phyloP scores from a whole-genome alignment of 768 basidiomycete species.

The Vararia minispora region DNA sequence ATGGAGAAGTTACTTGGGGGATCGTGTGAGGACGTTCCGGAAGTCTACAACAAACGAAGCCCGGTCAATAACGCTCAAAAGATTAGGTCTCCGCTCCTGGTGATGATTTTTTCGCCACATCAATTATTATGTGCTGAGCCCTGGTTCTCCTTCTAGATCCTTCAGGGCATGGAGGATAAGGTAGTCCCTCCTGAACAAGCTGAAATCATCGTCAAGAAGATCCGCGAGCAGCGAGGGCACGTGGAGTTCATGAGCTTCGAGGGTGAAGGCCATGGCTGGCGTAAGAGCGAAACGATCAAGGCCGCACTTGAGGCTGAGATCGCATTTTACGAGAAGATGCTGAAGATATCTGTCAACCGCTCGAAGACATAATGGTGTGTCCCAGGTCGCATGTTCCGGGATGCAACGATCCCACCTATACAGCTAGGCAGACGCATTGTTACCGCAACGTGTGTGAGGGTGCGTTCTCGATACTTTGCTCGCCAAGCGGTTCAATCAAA shows the following conservation, averaged over 20 bases:
- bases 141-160: slow-evolving; percentile 30
- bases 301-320: slow-evolving; percentile 42
- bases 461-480: too few species aligned
- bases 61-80: slow-evolving; percentile 50
- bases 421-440: too few species aligned
- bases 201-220: slow-evolving; percentile 40
- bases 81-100: slow-evolving; percentile 55
- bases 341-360: slow-evolving; percentile 7
- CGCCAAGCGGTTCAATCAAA: too few species aligned
- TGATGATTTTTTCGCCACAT: slow-evolving; percentile 23
- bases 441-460: too few species aligned
- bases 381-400: too few species aligned
- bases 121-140: neutral
- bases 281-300: slow-evolving; percentile 42
- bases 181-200: slow-evolving; percentile 64
- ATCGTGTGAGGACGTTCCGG: slow-evolving; percentile 35
- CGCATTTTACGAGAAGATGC: slow-evolving; percentile 40
- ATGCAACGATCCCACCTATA: too few species aligned
- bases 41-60: slow-evolving; percentile 48
- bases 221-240: slow-evolving; percentile 36
- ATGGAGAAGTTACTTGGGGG: slow-evolving; percentile 57
- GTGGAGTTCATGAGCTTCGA: slow-evolving; percentile 51
- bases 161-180: slow-evolving; percentile 55
- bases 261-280: slow-evolving; percentile 60
- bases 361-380: too few species aligned